These are phyloP conservation scores for Spiromastix sp. DNA, from an alignment of 2,329 filamentous ascomycete species.

Conservation along the genomic window DNA sequence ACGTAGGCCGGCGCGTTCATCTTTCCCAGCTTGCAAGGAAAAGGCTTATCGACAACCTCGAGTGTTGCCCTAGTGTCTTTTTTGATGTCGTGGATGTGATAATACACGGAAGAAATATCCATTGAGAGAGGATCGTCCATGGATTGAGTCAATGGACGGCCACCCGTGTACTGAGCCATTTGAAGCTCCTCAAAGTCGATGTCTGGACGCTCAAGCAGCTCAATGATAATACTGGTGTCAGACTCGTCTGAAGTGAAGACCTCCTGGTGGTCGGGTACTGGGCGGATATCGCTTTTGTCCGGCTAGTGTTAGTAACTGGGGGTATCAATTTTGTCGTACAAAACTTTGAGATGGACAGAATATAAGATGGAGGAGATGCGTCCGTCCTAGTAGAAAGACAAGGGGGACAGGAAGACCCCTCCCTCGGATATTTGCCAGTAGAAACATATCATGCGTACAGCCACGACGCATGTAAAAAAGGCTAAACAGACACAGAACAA, in stretches of 20 bases:
- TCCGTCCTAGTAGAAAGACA: not conserved
- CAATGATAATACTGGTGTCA: slow-evolving; percentile 79
- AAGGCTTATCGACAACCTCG: slow-evolving; percentile 56
- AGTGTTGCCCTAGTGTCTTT: slow-evolving; percentile 53
- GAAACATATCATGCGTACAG: not conserved
- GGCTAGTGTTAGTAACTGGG: not conserved
- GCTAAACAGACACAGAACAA: too few relatives aligned
- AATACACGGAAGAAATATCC: slow-evolving; percentile 54
- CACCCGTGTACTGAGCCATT: slow-evolving; percentile 10
- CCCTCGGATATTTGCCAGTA: not conserved
- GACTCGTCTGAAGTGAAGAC: slow-evolving; percentile 77
- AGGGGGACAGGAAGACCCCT: not conserved
- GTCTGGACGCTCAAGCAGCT: slow-evolving; percentile 71
- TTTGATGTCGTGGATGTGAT: slow-evolving; percentile 59
- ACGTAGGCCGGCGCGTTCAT: slow-evolving; percentile 23
- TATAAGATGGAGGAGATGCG: not conserved
- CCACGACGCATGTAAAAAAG: not conserved
- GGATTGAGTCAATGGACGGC: slow-evolving; percentile 1
- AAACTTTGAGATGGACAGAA: not conserved
- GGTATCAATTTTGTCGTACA: not conserved
- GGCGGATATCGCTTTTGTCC: slow-evolving; percentile 13
- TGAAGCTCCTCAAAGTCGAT: slow-evolving; percentile 13
- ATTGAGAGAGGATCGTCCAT: slow-evolving; percentile 15
- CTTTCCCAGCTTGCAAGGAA: slow-evolving; percentile 45
- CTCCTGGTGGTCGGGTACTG: slow-evolving; percentile 57